Percentiles rank a stretch among this genome's conserved stretches.
Conservation (phyloP, 495 filamentous ascomycete species). For the Trichoderma orchidacearum region DNA sequence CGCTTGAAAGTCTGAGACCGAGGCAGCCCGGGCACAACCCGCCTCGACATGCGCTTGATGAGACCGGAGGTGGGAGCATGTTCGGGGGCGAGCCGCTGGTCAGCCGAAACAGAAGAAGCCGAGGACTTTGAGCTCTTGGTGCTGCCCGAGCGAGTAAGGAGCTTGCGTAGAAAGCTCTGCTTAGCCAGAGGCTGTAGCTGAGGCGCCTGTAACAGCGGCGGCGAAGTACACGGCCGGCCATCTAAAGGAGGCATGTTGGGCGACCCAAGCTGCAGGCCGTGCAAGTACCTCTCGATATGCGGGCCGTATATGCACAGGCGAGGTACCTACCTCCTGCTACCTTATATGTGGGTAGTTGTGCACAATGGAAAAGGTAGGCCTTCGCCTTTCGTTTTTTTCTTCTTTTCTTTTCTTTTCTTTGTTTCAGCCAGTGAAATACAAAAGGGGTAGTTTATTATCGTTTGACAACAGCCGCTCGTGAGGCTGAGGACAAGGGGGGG, state of each 20-base stretch:
- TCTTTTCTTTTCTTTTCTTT: neutral
- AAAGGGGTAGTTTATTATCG: neutral
- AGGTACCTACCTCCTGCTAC: neutral
- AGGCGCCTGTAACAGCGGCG: neutral
- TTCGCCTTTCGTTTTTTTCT: neutral
- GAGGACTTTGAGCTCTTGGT: neutral
- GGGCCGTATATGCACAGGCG: neutral
- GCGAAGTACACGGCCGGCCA: neutral
- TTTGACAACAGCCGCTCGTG: neutral
- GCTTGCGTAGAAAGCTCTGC: neutral
- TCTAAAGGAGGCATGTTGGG: neutral
- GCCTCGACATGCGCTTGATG: constrained; percentile 40
- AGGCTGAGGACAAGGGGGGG: neutral
- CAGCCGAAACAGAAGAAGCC: neutral
- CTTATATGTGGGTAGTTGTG: neutral
- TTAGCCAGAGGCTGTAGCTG: neutral
- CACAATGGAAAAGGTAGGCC: neutral
- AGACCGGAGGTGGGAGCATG: neutral
- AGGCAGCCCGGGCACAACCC: constrained; percentile 68
- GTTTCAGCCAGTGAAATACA: neutral
- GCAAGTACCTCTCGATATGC: neutral
- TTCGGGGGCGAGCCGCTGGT: neutral
- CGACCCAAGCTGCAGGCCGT: neutral
- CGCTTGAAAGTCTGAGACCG: constrained; percentile 63
- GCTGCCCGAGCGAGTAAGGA: neutral